These are phyloP conservation scores for Debaryomyces castellii DNA, from an alignment of 805 yeast species.

Conservation along the genomic window DNA sequence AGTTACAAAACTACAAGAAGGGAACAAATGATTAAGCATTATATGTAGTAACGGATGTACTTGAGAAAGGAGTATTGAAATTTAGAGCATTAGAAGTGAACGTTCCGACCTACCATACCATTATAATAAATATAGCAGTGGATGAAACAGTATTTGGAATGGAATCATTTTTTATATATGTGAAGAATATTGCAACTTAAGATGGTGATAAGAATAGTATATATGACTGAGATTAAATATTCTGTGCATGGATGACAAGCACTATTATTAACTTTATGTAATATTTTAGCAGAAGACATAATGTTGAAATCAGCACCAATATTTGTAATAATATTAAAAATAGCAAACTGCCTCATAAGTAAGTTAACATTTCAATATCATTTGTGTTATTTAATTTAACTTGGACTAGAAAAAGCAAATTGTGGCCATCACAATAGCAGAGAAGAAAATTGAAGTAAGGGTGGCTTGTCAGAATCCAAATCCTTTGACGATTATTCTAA, in stretches of 20 bases:
- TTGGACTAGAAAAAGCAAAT: conserved; percentile 84
- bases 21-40: conserved; percentile 78
- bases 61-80: conserved; percentile 8
- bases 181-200: conserved; percentile 87
- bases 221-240: conserved; percentile 65
- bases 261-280: conserved; percentile 69
- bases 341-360: conserved; percentile 73
- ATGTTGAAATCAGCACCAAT: conserved; percentile 91
- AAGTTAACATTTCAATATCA: conserved; percentile 78
- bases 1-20: conserved; percentile 78
- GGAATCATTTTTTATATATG: conserved; percentile 76
- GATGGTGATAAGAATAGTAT: conserved; percentile 71
- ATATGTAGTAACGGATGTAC: conserved; percentile 74
- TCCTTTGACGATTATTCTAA: conserved; percentile 57
- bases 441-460: conserved; percentile 69
- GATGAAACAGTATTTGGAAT: conserved; percentile 74
- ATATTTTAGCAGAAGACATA: conserved; percentile 82
- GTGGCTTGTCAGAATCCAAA: conserved; percentile 74
- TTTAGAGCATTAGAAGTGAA: conserved; percentile 41
- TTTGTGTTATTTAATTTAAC: too few relatives aligned
- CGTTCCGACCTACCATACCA: conserved; percentile 65
- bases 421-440: conserved; percentile 66
- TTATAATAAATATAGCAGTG: conserved; percentile 74
- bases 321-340: conserved; percentile 80
- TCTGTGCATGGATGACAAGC: conserved; percentile 89